These are phyloP conservation scores for Marchantia polymorpha DNA, from an alignment of 225 moss, liverwort and hornwort genomes.

Conservation along the genomic window DNA sequence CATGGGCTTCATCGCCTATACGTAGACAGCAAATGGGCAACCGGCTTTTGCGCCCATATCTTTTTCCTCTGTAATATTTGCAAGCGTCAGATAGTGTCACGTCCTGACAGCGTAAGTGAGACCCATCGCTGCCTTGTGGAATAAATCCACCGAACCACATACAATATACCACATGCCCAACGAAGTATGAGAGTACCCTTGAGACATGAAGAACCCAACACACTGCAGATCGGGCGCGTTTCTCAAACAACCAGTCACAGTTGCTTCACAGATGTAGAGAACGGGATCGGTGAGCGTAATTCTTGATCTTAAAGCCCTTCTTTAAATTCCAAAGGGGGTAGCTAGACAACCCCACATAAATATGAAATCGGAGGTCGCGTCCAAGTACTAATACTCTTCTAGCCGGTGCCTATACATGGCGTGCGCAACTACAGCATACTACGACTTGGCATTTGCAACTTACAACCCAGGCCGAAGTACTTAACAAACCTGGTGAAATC, in stretches of 20 bases:
- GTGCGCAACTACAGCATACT: constrained; percentile 14
- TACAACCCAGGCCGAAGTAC: constrained; percentile 24
- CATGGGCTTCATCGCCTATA: no score
- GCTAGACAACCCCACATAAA: constrained; percentile 18
- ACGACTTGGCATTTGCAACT: constrained; percentile 12
- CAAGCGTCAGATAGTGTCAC: no score
- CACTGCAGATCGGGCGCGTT: not conserved
- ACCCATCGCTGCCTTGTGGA: no score
- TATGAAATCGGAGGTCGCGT: constrained; percentile 17
- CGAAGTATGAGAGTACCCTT: no score
- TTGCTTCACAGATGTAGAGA: not conserved
- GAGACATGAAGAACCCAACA: not conserved
- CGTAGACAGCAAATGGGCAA: no score
- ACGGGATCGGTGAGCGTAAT: not conserved
- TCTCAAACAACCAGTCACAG: not conserved
- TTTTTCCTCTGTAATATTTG: no score
- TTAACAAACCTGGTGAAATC: constrained; percentile 19
- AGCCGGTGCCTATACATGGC: constrained; percentile 7
- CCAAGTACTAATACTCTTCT: constrained; percentile 1
- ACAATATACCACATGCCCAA: no score
- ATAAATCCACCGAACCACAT: no score
- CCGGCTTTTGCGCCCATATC: no score
- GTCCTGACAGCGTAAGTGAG: no score
- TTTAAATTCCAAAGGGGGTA: not conserved
- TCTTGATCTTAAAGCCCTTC: not conserved